phyloP scores from a whole-genome alignment of 2,329 filamentous ascomycete species.

The Sporothrix brunneoviolacea region DNA sequence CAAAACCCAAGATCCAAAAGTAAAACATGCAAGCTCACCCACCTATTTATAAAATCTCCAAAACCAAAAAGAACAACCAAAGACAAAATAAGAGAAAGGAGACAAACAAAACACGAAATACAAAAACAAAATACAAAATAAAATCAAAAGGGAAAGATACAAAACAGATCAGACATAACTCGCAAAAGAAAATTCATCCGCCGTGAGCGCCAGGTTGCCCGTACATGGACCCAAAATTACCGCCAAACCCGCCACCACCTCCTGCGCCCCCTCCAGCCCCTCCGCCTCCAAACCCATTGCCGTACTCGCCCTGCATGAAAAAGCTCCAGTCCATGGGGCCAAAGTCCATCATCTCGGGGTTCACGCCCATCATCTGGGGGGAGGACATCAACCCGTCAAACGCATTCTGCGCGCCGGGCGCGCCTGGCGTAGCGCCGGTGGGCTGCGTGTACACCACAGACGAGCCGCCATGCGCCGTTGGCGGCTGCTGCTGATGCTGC shows the following conservation, averaged over 20 bases:
- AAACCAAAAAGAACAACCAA: no score
- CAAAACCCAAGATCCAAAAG: no score
- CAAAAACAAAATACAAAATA: not conserved
- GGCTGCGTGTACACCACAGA: constrained; percentile 7
- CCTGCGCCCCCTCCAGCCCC: not conserved
- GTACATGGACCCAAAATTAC: constrained; percentile 12
- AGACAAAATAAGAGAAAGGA: no score
- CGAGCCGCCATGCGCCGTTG: no score
- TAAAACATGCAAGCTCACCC: no score
- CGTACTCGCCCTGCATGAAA: constrained; percentile 35
- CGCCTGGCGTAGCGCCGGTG: not conserved
- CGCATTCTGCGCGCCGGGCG: no score
- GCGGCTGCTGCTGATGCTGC: constrained; percentile 14
- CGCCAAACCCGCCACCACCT: constrained; percentile 16
- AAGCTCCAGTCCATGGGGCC: constrained; percentile 44
- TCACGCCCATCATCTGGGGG: constrained; percentile 19
- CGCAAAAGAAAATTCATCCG: not conserved
- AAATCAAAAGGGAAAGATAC: not conserved
- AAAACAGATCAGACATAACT: not conserved
- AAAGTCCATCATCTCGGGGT: constrained; percentile 22
- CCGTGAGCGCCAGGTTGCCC: constrained; percentile 18
- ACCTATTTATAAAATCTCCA: no score
- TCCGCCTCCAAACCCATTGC: not conserved
- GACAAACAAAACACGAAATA: no score
- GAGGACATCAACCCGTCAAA: constrained; percentile 10